Conservation (phyloP, 23 red algal species). For the Agarophyton chilense region DNA sequence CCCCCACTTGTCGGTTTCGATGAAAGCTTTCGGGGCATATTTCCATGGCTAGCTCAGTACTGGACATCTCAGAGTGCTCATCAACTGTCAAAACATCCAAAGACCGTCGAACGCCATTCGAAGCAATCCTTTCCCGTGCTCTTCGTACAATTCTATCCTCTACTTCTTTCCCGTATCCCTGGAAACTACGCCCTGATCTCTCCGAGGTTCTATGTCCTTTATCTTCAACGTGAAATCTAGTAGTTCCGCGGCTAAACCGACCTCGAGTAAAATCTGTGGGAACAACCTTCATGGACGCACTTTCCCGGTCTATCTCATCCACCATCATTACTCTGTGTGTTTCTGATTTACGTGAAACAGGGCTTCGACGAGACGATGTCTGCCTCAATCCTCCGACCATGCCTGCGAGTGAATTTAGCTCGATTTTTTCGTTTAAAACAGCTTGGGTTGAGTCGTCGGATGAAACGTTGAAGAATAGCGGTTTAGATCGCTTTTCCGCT, state of each 20-base stretch:
- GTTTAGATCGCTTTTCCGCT: not conserved
- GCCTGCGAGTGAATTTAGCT: not conserved
- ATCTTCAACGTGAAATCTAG: not conserved
- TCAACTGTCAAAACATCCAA: not conserved
- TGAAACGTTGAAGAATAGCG: not conserved
- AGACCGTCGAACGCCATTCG: not conserved
- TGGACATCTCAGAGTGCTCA: not conserved
- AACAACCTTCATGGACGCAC: not conserved
- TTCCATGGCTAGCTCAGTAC: not conserved
- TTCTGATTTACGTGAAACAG: not conserved
- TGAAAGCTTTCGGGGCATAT: not conserved
- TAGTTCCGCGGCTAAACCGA: not conserved
- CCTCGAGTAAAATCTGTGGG: not conserved
- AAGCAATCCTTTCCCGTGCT: not conserved
- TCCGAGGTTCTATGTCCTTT: not conserved
- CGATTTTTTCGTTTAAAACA: too few relatives aligned
- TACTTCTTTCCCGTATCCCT: not conserved
- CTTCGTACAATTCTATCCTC: not conserved
- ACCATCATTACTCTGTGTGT: not conserved
- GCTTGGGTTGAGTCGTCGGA: not conserved
- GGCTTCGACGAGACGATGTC: not conserved
- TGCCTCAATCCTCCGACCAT: not conserved
- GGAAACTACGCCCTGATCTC: not conserved
- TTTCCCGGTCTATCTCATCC: constrained; percentile 5
- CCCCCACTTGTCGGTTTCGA: not conserved